phyloP scores from a whole-genome alignment of 2,329 filamentous ascomycete genomes.

The Zasmidium cellare region DNA sequence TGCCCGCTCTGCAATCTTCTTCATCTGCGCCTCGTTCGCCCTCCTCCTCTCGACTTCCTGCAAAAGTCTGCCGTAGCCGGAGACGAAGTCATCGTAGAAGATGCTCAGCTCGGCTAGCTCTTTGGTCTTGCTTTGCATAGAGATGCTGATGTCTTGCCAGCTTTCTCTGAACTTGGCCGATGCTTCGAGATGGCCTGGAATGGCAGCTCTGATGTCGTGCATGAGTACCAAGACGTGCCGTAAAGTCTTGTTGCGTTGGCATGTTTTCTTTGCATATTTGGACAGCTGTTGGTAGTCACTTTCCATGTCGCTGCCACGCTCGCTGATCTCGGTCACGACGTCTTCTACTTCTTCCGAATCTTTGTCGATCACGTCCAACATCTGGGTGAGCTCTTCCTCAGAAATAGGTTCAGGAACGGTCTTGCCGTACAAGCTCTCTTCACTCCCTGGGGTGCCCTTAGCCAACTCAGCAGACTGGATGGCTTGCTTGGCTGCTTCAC shows the following conservation, averaged over 20 bases:
- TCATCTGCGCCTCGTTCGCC: slow-evolving; percentile 70
- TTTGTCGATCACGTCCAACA: slow-evolving; percentile 75
- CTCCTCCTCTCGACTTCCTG: slow-evolving; percentile 79
- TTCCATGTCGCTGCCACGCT: slow-evolving; percentile 77
- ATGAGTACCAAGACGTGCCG: slow-evolving; percentile 65
- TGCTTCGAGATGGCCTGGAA: slow-evolving; percentile 65
- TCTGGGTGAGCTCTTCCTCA: slow-evolving; percentile 74
- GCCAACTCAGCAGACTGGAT: slow-evolving; percentile 37
- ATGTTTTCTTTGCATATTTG: slow-evolving; percentile 60
- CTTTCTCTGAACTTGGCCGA: slow-evolving; percentile 61
- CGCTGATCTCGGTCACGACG: slow-evolving; percentile 67
- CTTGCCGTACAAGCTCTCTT: slow-evolving; percentile 62
- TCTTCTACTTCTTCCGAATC: slow-evolving; percentile 66
- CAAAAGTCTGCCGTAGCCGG: slow-evolving; percentile 80
- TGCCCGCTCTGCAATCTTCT: slow-evolving; percentile 73
- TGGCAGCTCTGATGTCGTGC: slow-evolving; percentile 64
- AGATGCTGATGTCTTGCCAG: slow-evolving; percentile 74
- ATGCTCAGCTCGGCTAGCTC: slow-evolving; percentile 75
- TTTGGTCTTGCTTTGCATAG: slow-evolving; percentile 66
- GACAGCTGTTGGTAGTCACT: slow-evolving; percentile 64
- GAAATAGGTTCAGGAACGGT: slow-evolving; percentile 64
- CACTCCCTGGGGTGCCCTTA: slow-evolving; percentile 32
- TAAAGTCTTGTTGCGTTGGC: slow-evolving; percentile 58
- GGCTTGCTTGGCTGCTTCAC: slow-evolving; percentile 46
- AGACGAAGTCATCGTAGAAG: slow-evolving; percentile 86